Evolutionary conservation across 345 rosid genomes (phyloP).

Genomic region (Crucihimalaya himalaica): DNA sequence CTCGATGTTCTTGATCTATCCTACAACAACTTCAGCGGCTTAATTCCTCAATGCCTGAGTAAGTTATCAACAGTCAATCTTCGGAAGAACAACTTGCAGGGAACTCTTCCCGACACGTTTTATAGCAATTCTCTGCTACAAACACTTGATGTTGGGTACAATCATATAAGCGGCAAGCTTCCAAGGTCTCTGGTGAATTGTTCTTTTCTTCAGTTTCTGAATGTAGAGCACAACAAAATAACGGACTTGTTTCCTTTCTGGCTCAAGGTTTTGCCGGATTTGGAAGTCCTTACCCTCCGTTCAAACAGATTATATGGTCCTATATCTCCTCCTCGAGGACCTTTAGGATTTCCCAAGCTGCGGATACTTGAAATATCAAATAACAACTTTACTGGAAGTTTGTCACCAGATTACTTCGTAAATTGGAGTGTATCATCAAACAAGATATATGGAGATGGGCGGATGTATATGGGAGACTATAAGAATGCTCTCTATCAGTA

Average conservation of each 20-base stretch:
- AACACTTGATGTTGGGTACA: not conserved
- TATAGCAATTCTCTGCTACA: not conserved
- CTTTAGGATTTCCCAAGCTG: not conserved
- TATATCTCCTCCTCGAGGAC: not conserved
- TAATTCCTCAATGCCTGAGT: not conserved
- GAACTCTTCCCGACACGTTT: not conserved
- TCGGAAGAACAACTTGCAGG: not conserved
- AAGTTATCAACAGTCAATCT: not conserved
- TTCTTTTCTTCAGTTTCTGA: not conserved
- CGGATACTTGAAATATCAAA: not conserved
- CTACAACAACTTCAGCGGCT: not conserved
- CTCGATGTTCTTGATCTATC: not conserved
- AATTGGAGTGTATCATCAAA: not conserved
- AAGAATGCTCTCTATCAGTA: not conserved
- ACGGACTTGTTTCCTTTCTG: not conserved
- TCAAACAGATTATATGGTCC: not conserved
- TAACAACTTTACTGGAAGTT: not conserved
- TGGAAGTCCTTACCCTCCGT: not conserved
- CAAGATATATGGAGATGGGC: not conserved
- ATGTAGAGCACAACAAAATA: not conserved
- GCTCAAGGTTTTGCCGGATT: not conserved
- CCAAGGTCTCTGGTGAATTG: constrained; percentile 4
- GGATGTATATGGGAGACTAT: constrained; percentile 7
- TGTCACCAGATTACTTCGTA: not conserved
- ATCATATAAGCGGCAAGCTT: not conserved